Percentiles rank a stretch among this genome's conserved stretches.
Evolutionary conservation across 768 basidiomycete genomes (phyloP).

Genomic region (Postia placenta): DNA sequence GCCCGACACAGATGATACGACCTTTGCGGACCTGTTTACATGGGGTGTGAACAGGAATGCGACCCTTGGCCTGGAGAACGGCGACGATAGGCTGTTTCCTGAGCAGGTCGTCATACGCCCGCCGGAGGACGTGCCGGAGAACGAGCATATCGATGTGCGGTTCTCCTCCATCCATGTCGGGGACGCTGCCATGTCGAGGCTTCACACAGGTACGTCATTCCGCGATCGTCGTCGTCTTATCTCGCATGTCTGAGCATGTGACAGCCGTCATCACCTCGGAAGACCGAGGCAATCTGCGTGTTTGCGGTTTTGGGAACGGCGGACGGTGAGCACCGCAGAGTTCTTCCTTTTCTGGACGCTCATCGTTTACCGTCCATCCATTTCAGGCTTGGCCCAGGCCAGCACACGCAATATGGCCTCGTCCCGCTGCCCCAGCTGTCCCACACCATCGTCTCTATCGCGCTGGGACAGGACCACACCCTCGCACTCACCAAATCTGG

Average conservation of each 20-base stretch:
- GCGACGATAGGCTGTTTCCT: conserved; percentile 69
- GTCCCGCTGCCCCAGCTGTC: conserved; percentile 42
- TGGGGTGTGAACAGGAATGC: conserved; percentile 89
- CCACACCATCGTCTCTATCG: conserved; percentile 56
- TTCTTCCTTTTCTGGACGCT: background rate
- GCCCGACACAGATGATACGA: conserved; percentile 33
- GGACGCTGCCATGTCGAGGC: conserved; percentile 74
- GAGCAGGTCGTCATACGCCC: conserved; percentile 34
- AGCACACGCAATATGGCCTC: conserved; percentile 76
- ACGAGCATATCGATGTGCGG: conserved; percentile 32
- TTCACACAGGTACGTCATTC: conserved; percentile 86
- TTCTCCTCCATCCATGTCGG: conserved; percentile 61
- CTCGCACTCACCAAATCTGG: conserved; percentile 76
- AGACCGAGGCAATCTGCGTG: conserved; percentile 59
- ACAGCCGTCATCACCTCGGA: conserved; percentile 68
- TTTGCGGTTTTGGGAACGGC: conserved; percentile 88
- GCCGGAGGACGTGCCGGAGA: conserved; percentile 6
- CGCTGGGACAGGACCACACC: conserved; percentile 93
- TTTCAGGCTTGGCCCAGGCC: conserved; percentile 60
- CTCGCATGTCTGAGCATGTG: background rate
- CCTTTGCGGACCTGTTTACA: conserved; percentile 59
- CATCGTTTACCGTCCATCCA: background rate
- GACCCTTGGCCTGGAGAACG: conserved; percentile 79
- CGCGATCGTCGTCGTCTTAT: background rate
- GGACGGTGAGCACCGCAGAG: conserved; percentile 50